A percentile compares a stretch with the other conserved stretches of the same genome.
These are phyloP conservation scores for Didymella lethalis DNA, from an alignment of 2,329 filamentous ascomycete species.

Conservation along the genomic window DNA sequence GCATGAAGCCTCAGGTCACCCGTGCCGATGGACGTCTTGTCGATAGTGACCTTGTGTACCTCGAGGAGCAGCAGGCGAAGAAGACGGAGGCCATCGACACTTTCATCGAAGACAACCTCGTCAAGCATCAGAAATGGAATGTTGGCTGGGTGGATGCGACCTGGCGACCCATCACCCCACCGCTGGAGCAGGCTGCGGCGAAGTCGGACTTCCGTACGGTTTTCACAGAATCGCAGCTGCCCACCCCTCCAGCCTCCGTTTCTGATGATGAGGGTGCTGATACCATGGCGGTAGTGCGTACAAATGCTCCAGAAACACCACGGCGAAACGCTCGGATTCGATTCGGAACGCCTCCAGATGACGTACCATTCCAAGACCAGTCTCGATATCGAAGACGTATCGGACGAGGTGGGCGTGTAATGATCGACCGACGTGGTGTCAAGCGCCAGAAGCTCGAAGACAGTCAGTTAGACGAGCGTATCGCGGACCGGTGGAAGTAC, in stretches of 20 bases:
- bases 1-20: constrained; percentile 55
- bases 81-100: constrained; percentile 80
- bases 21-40: constrained; percentile 73
- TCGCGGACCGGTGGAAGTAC: constrained; percentile 73
- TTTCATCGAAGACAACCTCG: constrained; percentile 86
- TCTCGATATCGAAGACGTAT: constrained; percentile 83
- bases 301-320: constrained; percentile 34
- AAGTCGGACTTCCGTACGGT: constrained; percentile 52
- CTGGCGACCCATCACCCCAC: constrained; percentile 81
- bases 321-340: constrained; percentile 45
- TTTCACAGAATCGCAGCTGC: constrained; percentile 51
- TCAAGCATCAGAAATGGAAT: constrained; percentile 92
- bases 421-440: constrained; percentile 84
- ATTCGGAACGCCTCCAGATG: constrained; percentile 50
- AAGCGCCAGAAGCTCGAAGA: constrained; percentile 54
- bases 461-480: constrained; percentile 40
- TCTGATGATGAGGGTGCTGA: constrained; percentile 55
- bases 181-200: constrained; percentile 61
- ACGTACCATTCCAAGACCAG: constrained; percentile 49
- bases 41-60: constrained; percentile 78
- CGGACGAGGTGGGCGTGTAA: constrained; percentile 82
- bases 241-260: constrained; percentile 57
- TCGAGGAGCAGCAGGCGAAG: constrained; percentile 80
- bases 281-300: constrained; percentile 49
- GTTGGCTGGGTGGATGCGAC: constrained; percentile 88